Percentiles rank a stretch among this genome's conserved stretches.
Conservation (phyloP, 331 rosid genomes). For the Acacia pycnantha region DNA sequence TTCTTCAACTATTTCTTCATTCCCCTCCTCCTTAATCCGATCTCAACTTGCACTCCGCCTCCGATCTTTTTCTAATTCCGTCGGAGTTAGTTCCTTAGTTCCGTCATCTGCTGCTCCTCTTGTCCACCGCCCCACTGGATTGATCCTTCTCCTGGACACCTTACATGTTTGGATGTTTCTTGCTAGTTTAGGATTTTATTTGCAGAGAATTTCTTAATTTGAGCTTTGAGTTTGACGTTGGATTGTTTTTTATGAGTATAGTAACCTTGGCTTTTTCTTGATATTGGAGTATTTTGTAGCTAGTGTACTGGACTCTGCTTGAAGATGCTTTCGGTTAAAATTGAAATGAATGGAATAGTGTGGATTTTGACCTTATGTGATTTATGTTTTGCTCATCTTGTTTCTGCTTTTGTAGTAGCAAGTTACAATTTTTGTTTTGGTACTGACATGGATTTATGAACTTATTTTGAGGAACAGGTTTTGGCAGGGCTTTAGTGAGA, state of each 20-base stretch:
- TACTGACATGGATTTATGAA: slow-evolving; percentile 2
- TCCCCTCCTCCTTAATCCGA: slow-evolving; percentile 10
- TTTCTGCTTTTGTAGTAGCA: slow-evolving; percentile 10
- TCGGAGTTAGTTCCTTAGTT: too few species aligned
- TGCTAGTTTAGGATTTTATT: background rate
- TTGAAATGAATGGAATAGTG: background rate
- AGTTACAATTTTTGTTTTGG: slow-evolving; percentile 14
- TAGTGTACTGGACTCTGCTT: background rate
- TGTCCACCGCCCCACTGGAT: slow-evolving; percentile 35
- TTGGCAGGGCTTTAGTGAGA: too few species aligned
- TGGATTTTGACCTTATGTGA: background rate
- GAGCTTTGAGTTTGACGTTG: background rate
- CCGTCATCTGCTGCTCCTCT: too few species aligned
- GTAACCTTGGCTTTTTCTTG: background rate
- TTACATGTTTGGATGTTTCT: slow-evolving; percentile 23
- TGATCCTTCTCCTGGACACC: slow-evolving; percentile 37
- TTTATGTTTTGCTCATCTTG: background rate
- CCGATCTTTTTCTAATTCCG: too few species aligned
- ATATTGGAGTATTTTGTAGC: background rate
- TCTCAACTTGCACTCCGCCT: slow-evolving; percentile 23
- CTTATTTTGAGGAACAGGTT: too few species aligned
- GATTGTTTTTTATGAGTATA: background rate
- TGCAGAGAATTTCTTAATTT: background rate
- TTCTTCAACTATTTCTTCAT: too few species aligned
- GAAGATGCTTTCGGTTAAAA: background rate